A percentile compares a stretch with the other conserved stretches of the same genome.
Conservation (phyloP, 1,284 basidiomycete species). For the Sanghuangporus sanghuang region DNA sequence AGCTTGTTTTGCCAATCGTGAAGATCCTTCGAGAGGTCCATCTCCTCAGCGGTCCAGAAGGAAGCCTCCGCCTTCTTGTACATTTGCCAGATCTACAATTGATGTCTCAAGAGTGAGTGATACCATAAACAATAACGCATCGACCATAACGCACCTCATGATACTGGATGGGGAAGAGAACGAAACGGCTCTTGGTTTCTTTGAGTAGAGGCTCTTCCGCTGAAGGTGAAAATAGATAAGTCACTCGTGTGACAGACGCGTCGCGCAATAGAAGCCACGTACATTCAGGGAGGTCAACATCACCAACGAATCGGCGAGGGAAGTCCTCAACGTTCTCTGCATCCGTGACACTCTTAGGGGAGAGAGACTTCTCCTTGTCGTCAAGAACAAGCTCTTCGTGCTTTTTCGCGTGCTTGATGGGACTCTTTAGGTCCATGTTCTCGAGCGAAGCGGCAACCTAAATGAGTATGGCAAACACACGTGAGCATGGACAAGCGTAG, state of each 20-base stretch:
- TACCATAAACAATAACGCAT: conserved; percentile 12
- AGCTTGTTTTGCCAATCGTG: conserved; percentile 93
- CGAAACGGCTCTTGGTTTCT: conserved; percentile 78
- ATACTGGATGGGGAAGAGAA: conserved; percentile 93
- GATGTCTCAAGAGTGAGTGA: conserved; percentile 1
- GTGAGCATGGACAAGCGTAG: background rate
- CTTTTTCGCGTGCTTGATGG: conserved; percentile 11
- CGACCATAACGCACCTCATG: conserved; percentile 58
- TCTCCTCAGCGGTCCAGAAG: conserved; percentile 98
- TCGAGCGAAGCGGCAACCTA: conserved; percentile 17
- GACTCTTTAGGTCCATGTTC: conserved; percentile 15
- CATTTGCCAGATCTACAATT: conserved; percentile 86
- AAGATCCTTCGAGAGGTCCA: conserved; percentile 92
- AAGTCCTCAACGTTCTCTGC: conserved; percentile 25
- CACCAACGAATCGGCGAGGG: conserved; percentile 22
- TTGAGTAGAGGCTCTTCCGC: conserved; percentile 81
- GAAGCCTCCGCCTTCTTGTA: conserved; percentile 92
- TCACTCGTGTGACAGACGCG: background rate
- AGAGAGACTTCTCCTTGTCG: conserved; percentile 9
- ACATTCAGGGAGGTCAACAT: conserved; percentile 25
- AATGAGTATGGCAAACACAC: background rate
- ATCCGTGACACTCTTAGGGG: conserved; percentile 24
- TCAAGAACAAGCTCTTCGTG: conserved; percentile 4
- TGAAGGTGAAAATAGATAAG: conserved; percentile 22
- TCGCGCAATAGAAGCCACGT: conserved; percentile 3